A percentile compares a stretch with the other conserved stretches of the same genome.
These are phyloP conservation scores for Mortierella sp. DNA, from an alignment of 371 early-diverging fungal genomes.

Conservation along the genomic window DNA sequence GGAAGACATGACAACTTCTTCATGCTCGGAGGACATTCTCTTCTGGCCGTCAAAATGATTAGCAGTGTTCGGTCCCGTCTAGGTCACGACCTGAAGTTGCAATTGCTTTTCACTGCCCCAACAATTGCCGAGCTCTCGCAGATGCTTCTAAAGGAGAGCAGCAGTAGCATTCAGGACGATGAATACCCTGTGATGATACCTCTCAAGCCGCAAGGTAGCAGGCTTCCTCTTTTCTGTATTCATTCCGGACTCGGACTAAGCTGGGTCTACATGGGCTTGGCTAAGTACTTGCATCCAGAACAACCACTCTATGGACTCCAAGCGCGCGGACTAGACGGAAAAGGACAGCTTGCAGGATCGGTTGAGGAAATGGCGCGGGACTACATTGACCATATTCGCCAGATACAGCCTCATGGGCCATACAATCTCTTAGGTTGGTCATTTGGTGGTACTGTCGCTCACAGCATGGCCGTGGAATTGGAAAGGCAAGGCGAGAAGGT, in stretches of 20 bases:
- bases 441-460: slow-evolving; percentile 18
- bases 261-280: slow-evolving; percentile 4
- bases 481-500: slow-evolving; percentile 8
- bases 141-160: not conserved
- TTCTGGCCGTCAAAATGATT: slow-evolving; percentile 5
- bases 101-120: slow-evolving; percentile 1
- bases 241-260: slow-evolving; percentile 14
- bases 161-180: not conserved
- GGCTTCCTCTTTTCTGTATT: slow-evolving; percentile 14
- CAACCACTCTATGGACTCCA: slow-evolving; percentile 14
- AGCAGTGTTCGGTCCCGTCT: not conserved
- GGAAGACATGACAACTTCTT: no score
- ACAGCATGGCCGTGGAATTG: slow-evolving; percentile 10
- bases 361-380: slow-evolving; percentile 10
- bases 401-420: slow-evolving; percentile 18
- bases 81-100: slow-evolving; percentile 3
- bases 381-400: slow-evolving; percentile 10
- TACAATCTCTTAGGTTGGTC: slow-evolving; percentile 23
- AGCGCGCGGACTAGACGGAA: slow-evolving; percentile 10
- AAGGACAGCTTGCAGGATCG: not conserved
- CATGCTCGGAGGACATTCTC: slow-evolving; percentile 9
- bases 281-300: slow-evolving; percentile 1
- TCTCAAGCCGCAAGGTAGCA: slow-evolving; percentile 6
- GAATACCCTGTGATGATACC: slow-evolving; percentile 7
- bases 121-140: slow-evolving; percentile 2